phyloP scores from a whole-genome alignment of 2,329 filamentous ascomycete genomes.

The Chaetomiaceae sp. region DNA sequence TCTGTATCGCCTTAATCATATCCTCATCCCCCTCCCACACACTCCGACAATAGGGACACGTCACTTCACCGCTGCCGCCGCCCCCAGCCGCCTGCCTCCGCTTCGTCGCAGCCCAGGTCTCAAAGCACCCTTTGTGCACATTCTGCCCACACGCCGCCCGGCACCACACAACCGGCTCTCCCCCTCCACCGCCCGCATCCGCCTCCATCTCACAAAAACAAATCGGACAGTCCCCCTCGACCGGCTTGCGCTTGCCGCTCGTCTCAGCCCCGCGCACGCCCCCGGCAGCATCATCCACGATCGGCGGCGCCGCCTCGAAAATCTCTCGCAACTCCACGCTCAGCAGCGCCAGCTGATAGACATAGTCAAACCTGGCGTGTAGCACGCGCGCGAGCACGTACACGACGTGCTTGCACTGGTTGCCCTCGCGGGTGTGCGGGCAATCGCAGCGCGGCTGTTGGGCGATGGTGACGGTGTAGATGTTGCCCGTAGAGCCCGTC shows the following conservation, averaged over 20 bases:
- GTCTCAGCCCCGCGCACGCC: constrained; percentile 13
- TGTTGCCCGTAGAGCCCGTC: constrained; percentile 61
- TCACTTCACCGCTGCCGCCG: constrained; percentile 35
- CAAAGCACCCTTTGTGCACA: constrained; percentile 50
- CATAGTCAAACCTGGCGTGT: constrained; percentile 49
- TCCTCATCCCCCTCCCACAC: constrained; percentile 49
- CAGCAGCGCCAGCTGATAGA: constrained; percentile 60
- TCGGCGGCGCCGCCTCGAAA: constrained; percentile 50
- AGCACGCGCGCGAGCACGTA: constrained; percentile 59
- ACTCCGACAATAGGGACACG: constrained; percentile 59
- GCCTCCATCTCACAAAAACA: constrained; percentile 48
- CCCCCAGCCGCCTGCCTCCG: constrained; percentile 29
- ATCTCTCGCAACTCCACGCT: constrained; percentile 56
- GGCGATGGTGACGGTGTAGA: constrained; percentile 55
- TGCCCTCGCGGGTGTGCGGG: constrained; percentile 48
- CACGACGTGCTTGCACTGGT: constrained; percentile 63
- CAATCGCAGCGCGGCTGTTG: constrained; percentile 52
- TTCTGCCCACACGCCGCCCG: constrained; percentile 51
- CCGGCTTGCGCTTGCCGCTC: constrained; percentile 42
- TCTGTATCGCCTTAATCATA: constrained; percentile 41
- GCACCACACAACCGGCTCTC: constrained; percentile 46
- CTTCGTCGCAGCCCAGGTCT: constrained; percentile 51
- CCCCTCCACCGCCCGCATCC: constrained; percentile 32
- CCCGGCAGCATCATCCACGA: constrained; percentile 29
- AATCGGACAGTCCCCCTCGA: constrained; percentile 54